A percentile compares a stretch with the other conserved stretches of the same genome.
Evolutionary conservation across 345 rosid genomes (phyloP).

Genomic region (Dovyalis caffra): DNA sequence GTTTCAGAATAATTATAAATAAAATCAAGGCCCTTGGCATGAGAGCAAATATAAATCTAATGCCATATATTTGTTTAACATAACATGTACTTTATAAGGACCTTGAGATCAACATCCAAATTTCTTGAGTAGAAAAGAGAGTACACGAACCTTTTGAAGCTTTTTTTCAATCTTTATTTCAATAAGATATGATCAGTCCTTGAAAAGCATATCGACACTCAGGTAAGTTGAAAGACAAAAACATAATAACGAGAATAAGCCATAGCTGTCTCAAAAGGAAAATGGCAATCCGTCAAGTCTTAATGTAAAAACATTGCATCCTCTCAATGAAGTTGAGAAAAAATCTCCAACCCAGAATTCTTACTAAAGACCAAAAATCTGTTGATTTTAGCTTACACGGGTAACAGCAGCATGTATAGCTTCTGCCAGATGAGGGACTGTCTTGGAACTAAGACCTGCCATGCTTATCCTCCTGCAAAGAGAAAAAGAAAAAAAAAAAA

Average conservation of each 20-base stretch:
- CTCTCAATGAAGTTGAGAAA: neutral
- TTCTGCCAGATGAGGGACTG: constrained; percentile 41
- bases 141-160: no score
- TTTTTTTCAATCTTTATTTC: no score
- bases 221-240: no score
- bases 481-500: neutral
- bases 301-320: neutral
- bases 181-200: no score
- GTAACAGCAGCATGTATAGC: constrained; percentile 50
- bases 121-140: no score
- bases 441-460: constrained; percentile 45
- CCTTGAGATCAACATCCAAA: no score
- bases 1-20: no score
- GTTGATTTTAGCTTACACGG: neutral
- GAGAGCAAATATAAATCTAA: no score
- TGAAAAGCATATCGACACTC: no score
- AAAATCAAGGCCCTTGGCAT: no score
- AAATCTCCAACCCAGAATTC: neutral
- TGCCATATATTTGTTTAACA: no score
- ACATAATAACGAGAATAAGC: neutral
- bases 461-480: constrained; percentile 50
- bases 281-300: neutral
- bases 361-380: constrained; percentile 3
- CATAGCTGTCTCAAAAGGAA: neutral
- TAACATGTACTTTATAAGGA: no score